These are phyloP conservation scores for Rhizophlyctis rosea DNA, from an alignment of 192 early-diverging fungal species.

Conservation along the genomic window DNA sequence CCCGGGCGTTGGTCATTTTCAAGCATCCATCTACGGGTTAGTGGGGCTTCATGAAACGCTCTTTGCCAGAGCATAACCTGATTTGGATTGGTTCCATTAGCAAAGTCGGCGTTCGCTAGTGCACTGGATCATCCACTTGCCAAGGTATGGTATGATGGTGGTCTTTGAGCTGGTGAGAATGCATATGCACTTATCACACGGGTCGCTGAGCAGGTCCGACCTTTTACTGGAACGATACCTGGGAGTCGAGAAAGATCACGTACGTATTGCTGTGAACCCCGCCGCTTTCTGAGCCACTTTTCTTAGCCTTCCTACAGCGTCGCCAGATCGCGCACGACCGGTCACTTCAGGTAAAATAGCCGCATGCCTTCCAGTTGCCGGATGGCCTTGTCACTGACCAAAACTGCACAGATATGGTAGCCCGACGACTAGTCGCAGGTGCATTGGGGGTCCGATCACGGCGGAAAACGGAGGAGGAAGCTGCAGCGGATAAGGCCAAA, in stretches of 20 bases:
- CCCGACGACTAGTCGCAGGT: conserved; percentile 68
- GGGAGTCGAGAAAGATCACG: no score
- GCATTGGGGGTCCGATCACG: conserved; percentile 62
- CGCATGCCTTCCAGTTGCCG: no score
- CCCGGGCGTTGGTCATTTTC: conserved; percentile 66
- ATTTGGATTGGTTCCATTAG: conserved; percentile 1
- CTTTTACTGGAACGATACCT: conserved; percentile 55
- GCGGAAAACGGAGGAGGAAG: conserved; percentile 33
- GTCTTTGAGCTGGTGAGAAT: no score
- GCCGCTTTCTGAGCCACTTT: no score
- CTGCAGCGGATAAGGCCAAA: conserved; percentile 33
- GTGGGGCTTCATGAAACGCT: background rate
- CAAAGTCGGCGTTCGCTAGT: conserved; percentile 23
- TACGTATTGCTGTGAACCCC: no score
- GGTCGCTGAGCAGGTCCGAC: conserved; percentile 59
- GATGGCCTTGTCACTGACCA: conserved; percentile 30
- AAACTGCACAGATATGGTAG: conserved; percentile 68
- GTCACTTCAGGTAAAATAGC: conserved; percentile 31
- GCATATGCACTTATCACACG: no score
- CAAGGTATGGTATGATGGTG: conserved; percentile 19
- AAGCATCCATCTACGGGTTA: conserved; percentile 61
- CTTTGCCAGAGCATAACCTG: background rate
- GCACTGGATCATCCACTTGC: conserved; percentile 25
- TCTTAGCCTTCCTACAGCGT: no score
- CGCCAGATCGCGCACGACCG: background rate